Conservation (phyloP, 352 stramenopile genomes). For the Globisporangium spiculum region DNA sequence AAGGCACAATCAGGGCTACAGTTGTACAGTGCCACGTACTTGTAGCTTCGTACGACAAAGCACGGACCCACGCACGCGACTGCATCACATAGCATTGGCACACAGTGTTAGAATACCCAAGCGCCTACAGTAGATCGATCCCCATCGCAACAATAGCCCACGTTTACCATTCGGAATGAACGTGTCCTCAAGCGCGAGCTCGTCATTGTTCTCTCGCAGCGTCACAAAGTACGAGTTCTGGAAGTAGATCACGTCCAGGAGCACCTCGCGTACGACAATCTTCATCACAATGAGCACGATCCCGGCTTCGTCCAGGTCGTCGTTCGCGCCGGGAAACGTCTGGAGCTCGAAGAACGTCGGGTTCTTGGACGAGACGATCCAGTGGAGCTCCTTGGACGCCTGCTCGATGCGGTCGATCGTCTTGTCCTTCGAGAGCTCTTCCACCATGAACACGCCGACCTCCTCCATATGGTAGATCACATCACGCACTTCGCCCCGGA, state of each 20-base stretch:
- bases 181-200: slow-evolving; percentile 58
- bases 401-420: slow-evolving; percentile 44
- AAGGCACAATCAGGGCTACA: too few species aligned
- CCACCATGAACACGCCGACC: slow-evolving; percentile 63
- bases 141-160: neutral
- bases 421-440: slow-evolving; percentile 64
- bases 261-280: slow-evolving; percentile 54
- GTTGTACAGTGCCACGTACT: slow-evolving; percentile 15
- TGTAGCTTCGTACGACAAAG: slow-evolving; percentile 52
- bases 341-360: slow-evolving; percentile 70
- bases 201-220: slow-evolving; percentile 46
- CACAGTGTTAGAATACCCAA: neutral
- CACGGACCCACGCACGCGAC: slow-evolving; percentile 51
- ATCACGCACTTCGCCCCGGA: slow-evolving; percentile 46
- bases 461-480: slow-evolving; percentile 68
- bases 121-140: neutral
- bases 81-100: slow-evolving; percentile 8
- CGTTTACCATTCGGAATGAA: slow-evolving; percentile 53
- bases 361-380: slow-evolving; percentile 41
- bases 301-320: slow-evolving; percentile 28
- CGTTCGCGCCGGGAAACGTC: slow-evolving; percentile 45
- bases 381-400: slow-evolving; percentile 43
- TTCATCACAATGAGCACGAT: slow-evolving; percentile 68
- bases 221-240: slow-evolving; percentile 60
- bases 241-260: slow-evolving; percentile 63